Evolutionary conservation across 495 filamentous ascomycete genomes (phyloP).

Genomic region (Wilcoxina mikolae): DNA sequence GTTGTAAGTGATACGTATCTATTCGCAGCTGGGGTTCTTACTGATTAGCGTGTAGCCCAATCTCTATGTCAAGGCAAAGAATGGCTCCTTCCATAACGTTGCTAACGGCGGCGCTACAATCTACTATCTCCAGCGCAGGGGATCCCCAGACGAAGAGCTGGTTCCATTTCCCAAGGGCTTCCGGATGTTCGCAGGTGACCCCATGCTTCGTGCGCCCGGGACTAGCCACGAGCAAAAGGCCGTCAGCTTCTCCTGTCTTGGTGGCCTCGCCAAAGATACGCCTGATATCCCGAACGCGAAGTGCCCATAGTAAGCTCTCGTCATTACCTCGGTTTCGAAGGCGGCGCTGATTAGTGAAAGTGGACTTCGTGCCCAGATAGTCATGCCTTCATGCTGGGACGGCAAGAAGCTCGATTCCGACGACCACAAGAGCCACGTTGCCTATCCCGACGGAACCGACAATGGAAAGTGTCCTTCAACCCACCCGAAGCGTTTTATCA

Average conservation of each 20-base stretch:
- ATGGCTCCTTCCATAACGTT: constrained; percentile 53
- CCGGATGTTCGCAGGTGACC: constrained; percentile 59
- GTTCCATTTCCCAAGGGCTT: constrained; percentile 54
- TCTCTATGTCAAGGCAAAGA: constrained; percentile 33
- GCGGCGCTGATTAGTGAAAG: constrained; percentile 12
- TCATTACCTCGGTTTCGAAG: background rate
- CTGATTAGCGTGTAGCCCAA: background rate
- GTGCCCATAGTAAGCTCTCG: constrained; percentile 36
- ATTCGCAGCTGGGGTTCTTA: background rate
- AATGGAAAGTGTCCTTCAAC: constrained; percentile 38
- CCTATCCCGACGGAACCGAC: constrained; percentile 41
- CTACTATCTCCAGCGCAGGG: constrained; percentile 58
- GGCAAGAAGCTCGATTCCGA: constrained; percentile 40
- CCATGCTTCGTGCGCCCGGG: constrained; percentile 32
- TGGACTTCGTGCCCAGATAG: constrained; percentile 46
- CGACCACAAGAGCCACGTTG: constrained; percentile 45
- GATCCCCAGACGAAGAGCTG: constrained; percentile 43
- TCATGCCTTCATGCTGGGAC: constrained; percentile 43
- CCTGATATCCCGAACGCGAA: constrained; percentile 41
- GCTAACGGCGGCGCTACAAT: constrained; percentile 48
- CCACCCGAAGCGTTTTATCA: constrained; percentile 47
- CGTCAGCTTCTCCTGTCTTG: constrained; percentile 43
- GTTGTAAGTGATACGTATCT: constrained; percentile 34
- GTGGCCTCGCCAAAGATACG: constrained; percentile 37
- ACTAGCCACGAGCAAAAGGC: constrained; percentile 28